Evolutionary conservation across 257 asterid genomes (phyloP).

Genomic region (Solanum chiquidenum): DNA sequence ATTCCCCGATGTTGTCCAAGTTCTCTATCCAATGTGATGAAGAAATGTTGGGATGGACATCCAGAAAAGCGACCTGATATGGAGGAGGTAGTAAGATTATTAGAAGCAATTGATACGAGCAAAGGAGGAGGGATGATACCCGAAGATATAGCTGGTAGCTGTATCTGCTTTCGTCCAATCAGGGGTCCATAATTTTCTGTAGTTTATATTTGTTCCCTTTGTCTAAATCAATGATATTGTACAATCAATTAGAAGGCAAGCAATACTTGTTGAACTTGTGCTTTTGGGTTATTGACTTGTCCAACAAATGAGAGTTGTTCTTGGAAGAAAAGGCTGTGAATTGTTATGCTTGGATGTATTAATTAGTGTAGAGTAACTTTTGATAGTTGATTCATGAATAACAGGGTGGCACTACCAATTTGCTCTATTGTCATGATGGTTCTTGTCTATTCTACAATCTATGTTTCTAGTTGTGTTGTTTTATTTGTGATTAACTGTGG

Average conservation of each 20-base stretch:
- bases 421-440: not conserved
- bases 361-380: not conserved
- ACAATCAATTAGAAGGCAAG: not conserved
- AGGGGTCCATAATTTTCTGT: conserved; percentile 49
- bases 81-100: conserved; percentile 71
- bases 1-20: conserved; percentile 78
- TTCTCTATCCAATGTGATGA: conserved; percentile 50
- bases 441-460: not conserved
- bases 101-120: conserved; percentile 78
- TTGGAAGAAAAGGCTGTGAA: not conserved
- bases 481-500: not conserved
- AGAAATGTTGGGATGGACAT: conserved; percentile 70
- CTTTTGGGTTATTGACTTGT: not conserved
- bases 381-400: not conserved
- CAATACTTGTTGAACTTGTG: not conserved
- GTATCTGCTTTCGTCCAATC: conserved; percentile 65
- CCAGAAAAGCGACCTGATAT: conserved; percentile 68
- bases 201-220: not conserved
- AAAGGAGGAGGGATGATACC: conserved; percentile 93
- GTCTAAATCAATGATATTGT: not conserved
- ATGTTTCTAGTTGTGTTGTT: not conserved
- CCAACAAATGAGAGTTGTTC: not conserved
- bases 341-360: not conserved
- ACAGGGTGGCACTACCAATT: not conserved
- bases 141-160: conserved; percentile 50